Evolutionary conservation across 140 eudicot genomes (phyloP), one percentile per base, ranked within the genome.

Genomic region (Stevia rebaudiana): DNA sequence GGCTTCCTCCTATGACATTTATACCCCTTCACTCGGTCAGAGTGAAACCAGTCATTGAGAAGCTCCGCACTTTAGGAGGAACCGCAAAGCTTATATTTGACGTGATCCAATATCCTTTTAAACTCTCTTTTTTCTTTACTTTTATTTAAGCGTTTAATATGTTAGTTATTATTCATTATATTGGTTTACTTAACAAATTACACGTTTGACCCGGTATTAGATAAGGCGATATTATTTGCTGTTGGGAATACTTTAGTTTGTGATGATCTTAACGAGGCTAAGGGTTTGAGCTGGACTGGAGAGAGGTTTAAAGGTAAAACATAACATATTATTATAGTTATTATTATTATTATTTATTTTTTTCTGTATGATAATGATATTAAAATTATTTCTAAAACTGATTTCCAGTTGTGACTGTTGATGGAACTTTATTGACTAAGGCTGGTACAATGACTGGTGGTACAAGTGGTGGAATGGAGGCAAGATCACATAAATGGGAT

Each of bases 401-500:
- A 13, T 53, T 58, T 59, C 3, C 78, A 94, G 99, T 94, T 76
- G 99, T 94, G 75, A 94, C 99, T 41, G 81, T 82, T 69, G 96
- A 94, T 75, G 99, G 99, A 40, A 88, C 78, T 41, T 73, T 94
- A 67, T 78, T 94, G 75, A 88, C 99, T 13, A 94, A 94, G 72
- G 79, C 99, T 72, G 99, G 99, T 39, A 94, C 99, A 63, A 94
- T 94, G 97, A 94, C 99, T 76, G 99, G 99, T 63, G 99, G 99
- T 59, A 88, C 99, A 55, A 94, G 95, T 81, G 95, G 97, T 22
- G 99, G 99, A 37, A 94, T 94, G 97, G 99, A 94, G 74, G 99
- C 99, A 24, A 79, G 97, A 46, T 85, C 97, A 28, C 91, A 88
- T 72, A 94, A 94, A 76, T 94, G 99, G 99, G 97, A 94, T 76